These are phyloP conservation scores for Phytophthora ohioensis DNA, from an alignment of 352 stramenopile species.

Conservation along the genomic window DNA sequence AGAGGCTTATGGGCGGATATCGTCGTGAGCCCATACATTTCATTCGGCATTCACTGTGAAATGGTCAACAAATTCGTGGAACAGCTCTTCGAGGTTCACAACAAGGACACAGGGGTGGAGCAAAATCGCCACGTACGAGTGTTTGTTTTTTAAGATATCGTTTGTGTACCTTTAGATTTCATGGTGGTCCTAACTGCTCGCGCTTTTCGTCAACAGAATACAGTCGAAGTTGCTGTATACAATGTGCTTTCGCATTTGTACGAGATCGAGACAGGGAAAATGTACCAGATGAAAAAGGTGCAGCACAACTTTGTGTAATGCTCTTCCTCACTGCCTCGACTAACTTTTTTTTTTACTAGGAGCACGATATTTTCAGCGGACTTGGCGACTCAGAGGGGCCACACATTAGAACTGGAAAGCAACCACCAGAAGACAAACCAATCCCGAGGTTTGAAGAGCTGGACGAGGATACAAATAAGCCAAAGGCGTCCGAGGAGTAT, in stretches of 20 bases:
- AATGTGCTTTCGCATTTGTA: slow-evolving; percentile 93
- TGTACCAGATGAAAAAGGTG: slow-evolving; percentile 91
- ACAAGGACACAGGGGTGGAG: slow-evolving; percentile 93
- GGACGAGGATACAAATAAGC: slow-evolving; percentile 28
- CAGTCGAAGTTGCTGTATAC: slow-evolving; percentile 92
- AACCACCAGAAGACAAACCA: slow-evolving; percentile 16
- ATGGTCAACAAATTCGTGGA: slow-evolving; percentile 74
- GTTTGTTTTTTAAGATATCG: slow-evolving; percentile 1
- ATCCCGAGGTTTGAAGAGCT: slow-evolving; percentile 43
- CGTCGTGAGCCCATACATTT: slow-evolving; percentile 90
- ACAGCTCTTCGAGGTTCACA: slow-evolving; percentile 93
- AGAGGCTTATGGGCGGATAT: slow-evolving; percentile 94
- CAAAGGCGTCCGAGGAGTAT: slow-evolving; percentile 28
- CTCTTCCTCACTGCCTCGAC: neutral
- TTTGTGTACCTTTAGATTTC: neutral
- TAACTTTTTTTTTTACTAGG: slow-evolving; percentile 30
- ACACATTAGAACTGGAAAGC: neutral
- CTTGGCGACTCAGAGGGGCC: slow-evolving; percentile 64
- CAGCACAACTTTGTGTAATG: neutral
- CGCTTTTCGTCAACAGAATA: slow-evolving; percentile 68
- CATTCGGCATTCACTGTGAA: slow-evolving; percentile 90
- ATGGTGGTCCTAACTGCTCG: neutral
- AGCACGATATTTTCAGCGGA: slow-evolving; percentile 89
- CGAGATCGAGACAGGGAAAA: slow-evolving; percentile 88
- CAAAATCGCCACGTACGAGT: slow-evolving; percentile 91